Evolutionary conservation across 768 basidiomycete species (phyloP).

Genomic region (Tulasnella sp.): DNA sequence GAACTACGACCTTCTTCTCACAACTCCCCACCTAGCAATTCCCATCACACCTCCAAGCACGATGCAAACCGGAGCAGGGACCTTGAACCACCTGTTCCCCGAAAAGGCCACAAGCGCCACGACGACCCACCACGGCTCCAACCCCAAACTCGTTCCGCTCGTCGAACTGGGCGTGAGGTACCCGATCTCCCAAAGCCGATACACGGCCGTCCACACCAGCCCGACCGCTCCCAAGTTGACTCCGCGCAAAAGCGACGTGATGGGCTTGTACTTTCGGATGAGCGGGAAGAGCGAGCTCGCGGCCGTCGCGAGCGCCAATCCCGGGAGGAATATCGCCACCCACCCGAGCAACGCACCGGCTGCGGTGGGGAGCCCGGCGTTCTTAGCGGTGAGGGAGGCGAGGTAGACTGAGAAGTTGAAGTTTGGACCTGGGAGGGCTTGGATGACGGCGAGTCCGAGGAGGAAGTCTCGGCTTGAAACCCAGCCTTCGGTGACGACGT

Average conservation of each 20-base stretch:
- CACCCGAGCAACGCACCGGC: background rate
- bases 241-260: constrained; percentile 17
- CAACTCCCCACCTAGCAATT: background rate
- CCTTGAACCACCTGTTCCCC: background rate
- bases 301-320: background rate
- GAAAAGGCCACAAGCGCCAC: background rate
- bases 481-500: constrained; percentile 41
- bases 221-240: constrained; percentile 14
- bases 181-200: constrained; percentile 14
- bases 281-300: background rate
- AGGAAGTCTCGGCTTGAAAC: constrained; percentile 45
- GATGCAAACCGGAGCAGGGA: background rate
- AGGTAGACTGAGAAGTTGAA: constrained; percentile 45
- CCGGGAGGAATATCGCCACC: background rate
- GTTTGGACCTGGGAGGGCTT: constrained; percentile 42
- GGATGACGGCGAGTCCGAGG: constrained; percentile 39
- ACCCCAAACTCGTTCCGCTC: background rate
- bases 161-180: background rate
- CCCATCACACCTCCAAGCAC: background rate
- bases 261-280: background rate
- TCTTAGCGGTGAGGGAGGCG: constrained; percentile 31
- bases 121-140: constrained; percentile 7
- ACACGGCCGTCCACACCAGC: constrained; percentile 14
- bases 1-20: background rate
- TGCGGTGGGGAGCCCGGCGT: background rate